Conservation (phyloP, 1,284 basidiomycete genomes). For the Spongiforma sp. region DNA sequence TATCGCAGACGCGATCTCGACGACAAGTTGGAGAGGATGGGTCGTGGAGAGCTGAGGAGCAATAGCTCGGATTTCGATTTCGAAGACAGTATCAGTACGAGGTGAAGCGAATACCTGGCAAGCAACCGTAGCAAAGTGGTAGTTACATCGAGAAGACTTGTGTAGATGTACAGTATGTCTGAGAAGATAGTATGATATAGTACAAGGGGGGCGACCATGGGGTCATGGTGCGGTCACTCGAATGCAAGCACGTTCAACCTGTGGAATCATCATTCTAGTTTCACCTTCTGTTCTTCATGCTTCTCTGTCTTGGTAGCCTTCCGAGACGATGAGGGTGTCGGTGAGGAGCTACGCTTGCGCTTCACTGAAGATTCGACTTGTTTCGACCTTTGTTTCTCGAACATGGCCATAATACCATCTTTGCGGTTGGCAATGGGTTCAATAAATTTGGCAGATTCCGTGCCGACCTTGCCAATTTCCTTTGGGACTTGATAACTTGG, state of each 20-base stretch:
- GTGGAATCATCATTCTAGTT: conserved; percentile 12
- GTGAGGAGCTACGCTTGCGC: conserved; percentile 29
- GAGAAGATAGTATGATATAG: conserved; percentile 21
- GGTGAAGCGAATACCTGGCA: no score
- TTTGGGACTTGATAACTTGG: conserved; percentile 86
- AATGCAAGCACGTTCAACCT: background rate
- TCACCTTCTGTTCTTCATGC: conserved; percentile 29
- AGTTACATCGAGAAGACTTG: no score
- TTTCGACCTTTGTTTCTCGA: conserved; percentile 62
- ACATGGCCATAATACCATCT: conserved; percentile 91
- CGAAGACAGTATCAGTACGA: no score
- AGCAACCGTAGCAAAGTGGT: no score
- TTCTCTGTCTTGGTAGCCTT: conserved; percentile 18
- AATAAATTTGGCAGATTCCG: conserved; percentile 82
- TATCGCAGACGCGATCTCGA: conserved; percentile 89
- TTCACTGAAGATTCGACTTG: conserved; percentile 26
- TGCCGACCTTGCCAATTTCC: conserved; percentile 92
- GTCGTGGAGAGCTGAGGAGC: conserved; percentile 70
- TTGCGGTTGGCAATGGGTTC: conserved; percentile 80
- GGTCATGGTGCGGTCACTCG: background rate
- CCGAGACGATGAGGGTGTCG: background rate
- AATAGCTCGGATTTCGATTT: conserved; percentile 49
- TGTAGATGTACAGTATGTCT: no score
- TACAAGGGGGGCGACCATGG: conserved; percentile 13
- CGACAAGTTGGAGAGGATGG: conserved; percentile 88